phyloP scores from a whole-genome alignment of 73 alveolate genomes.

The Paramecium octaurelia region DNA sequence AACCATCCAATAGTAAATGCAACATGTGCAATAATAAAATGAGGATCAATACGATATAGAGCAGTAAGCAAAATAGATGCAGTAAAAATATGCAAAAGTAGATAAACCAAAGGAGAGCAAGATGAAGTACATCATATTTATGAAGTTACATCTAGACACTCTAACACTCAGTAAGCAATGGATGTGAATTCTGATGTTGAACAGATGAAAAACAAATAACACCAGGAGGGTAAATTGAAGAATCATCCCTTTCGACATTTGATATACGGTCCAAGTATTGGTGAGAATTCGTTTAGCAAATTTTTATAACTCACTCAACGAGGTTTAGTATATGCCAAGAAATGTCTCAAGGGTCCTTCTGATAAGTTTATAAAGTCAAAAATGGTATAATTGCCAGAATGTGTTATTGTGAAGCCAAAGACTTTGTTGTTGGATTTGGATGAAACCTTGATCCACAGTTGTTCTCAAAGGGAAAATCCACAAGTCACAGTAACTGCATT shows the following conservation, averaged over 20 bases:
- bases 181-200: conserved; percentile 36
- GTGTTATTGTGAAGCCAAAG: conserved; percentile 31
- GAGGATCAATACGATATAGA: conserved; percentile 31
- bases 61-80: neutral
- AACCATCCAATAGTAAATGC: neutral
- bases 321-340: conserved; percentile 60
- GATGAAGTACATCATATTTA: neutral
- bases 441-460: conserved; percentile 62
- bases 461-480: conserved; percentile 56
- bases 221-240: conserved; percentile 16
- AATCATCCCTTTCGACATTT: conserved; percentile 56
- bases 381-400: conserved; percentile 49
- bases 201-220: neutral
- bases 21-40: neutral
- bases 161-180: neutral
- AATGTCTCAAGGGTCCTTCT: conserved; percentile 62
- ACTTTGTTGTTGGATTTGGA: conserved; percentile 58
- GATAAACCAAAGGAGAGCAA: neutral
- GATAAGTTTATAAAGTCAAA: conserved; percentile 54
- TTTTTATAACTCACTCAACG: conserved; percentile 52
- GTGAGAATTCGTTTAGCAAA: conserved; percentile 44
- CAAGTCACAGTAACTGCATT: conserved; percentile 18
- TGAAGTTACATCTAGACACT: neutral
- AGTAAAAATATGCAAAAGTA: conserved; percentile 28
- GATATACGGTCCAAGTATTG: conserved; percentile 38